Evolutionary conservation across 2,329 filamentous ascomycete species (phyloP).

Genomic region (Thermochaetoides dissita): DNA sequence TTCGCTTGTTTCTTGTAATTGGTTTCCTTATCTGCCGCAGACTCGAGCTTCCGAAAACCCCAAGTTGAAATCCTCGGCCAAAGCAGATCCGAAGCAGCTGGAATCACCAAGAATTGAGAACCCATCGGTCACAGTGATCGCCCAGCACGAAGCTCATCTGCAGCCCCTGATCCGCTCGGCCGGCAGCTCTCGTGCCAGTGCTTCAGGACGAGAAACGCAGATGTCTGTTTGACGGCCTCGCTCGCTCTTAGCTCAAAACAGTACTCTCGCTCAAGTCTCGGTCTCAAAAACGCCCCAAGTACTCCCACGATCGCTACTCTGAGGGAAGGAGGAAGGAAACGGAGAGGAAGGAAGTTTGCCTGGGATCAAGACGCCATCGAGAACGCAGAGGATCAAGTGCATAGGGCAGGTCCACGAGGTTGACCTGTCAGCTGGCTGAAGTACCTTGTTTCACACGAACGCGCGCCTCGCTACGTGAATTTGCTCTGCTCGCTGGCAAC

Average conservation of each 20-base stretch:
- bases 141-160: neutral
- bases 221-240: slow-evolving; percentile 8
- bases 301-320: slow-evolving; percentile 26
- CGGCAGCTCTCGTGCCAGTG: too few species aligned
- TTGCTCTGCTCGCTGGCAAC: too few species aligned
- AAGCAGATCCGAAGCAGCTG: too few species aligned
- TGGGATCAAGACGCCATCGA: too few species aligned
- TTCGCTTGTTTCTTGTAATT: slow-evolving; percentile 44
- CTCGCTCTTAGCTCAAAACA: slow-evolving; percentile 7
- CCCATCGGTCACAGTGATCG: too few species aligned
- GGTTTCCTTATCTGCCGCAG: slow-evolving; percentile 1
- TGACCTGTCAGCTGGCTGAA: too few species aligned
- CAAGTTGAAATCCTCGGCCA: neutral
- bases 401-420: too few species aligned
- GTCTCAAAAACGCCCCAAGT: too few species aligned
- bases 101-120: too few species aligned
- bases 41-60: slow-evolving; percentile 11
- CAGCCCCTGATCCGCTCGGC: neutral
- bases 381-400: too few species aligned
- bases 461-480: too few species aligned
- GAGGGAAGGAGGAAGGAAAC: slow-evolving; percentile 10
- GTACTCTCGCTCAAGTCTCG: slow-evolving; percentile 16
- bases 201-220: neutral
- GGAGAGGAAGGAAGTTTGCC: neutral
- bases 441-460: too few species aligned